Conservation (phyloP, 306 rosid genomes). For the Fragaria ananassa region DNA sequence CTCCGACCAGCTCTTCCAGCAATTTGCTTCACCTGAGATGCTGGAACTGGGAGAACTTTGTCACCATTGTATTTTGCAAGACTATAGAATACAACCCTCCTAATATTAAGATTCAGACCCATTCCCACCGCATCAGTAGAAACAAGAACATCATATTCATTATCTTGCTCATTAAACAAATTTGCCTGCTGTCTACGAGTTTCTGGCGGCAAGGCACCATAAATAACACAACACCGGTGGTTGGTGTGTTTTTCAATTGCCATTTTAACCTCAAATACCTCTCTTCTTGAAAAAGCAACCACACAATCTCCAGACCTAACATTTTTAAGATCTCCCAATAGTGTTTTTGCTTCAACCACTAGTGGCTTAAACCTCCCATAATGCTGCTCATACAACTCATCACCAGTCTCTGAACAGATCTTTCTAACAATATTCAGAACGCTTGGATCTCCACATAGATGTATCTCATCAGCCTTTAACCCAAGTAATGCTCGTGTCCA, state of each 20-base stretch:
- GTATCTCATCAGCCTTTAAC: conserved; percentile 90
- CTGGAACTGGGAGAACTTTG: conserved; percentile 73
- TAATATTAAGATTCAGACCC: conserved; percentile 90
- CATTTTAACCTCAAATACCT: conserved; percentile 84
- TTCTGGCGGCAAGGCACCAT: conserved; percentile 90
- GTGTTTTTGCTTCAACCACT: conserved; percentile 89
- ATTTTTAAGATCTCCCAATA: conserved; percentile 68
- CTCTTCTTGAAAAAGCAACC: conserved; percentile 94
- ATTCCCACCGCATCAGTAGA: conserved; percentile 98
- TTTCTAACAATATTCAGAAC: conserved; percentile 65
- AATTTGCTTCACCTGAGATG: conserved; percentile 91
- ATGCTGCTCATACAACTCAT: conserved; percentile 66
- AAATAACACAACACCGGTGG: conserved; percentile 81
- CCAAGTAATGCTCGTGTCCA: conserved; percentile 95
- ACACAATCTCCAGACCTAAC: conserved; percentile 91
- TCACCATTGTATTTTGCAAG: conserved; percentile 86
- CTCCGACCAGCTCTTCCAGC: conserved; percentile 97
- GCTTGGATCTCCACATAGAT: conserved; percentile 81
- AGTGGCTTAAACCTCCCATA: conserved; percentile 89
- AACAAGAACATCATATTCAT: conserved; percentile 78
- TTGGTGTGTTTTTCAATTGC: conserved; percentile 78
- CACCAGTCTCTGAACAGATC: conserved; percentile 75
- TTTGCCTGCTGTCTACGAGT: conserved; percentile 86
- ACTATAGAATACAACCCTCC: conserved; percentile 81
- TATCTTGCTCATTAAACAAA: conserved; percentile 74